Conservation (phyloP, 768 basidiomycete genomes). For the Hirschioporus abietinus region DNA sequence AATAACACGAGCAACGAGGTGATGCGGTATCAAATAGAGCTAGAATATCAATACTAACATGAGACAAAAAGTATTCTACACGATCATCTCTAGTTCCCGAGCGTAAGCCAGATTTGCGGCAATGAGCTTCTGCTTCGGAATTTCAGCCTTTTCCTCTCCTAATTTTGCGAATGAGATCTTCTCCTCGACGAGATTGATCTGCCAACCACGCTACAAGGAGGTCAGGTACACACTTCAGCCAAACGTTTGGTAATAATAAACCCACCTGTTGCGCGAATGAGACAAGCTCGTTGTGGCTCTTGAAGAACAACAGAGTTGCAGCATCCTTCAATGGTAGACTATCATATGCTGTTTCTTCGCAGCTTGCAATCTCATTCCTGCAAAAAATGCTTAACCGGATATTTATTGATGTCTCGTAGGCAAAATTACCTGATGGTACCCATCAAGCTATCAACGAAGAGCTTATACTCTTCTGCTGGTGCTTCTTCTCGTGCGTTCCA, state of each 20-base stretch:
- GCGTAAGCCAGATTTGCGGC: constrained; percentile 74
- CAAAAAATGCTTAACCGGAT: constrained; percentile 6
- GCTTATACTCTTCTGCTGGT: constrained; percentile 90
- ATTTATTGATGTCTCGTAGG: constrained; percentile 1
- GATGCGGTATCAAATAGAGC: background rate
- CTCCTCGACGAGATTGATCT: constrained; percentile 64
- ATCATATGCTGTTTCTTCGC: constrained; percentile 91
- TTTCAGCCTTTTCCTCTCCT: constrained; percentile 76
- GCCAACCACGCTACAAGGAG: constrained; percentile 67
- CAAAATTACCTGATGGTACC: constrained; percentile 77
- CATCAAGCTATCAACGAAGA: constrained; percentile 91
- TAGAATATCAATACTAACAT: constrained; percentile 15
- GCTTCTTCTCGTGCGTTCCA: constrained; percentile 94
- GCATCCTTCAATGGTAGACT: constrained; percentile 89
- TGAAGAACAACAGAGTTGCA: constrained; percentile 87
- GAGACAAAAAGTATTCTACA: constrained; percentile 40
- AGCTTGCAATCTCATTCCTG: constrained; percentile 96
- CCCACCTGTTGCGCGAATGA: constrained; percentile 77
- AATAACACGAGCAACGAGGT: constrained; percentile 6
- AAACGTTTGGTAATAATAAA: constrained; percentile 8
- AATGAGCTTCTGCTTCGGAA: constrained; percentile 82
- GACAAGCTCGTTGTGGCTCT: constrained; percentile 70
- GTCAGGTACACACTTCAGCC: constrained; percentile 8
- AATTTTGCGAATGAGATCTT: constrained; percentile 77
- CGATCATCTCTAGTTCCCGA: constrained; percentile 86